Conservation (phyloP, 192 early-diverging fungal genomes). For the Linderina pennispora region DNA sequence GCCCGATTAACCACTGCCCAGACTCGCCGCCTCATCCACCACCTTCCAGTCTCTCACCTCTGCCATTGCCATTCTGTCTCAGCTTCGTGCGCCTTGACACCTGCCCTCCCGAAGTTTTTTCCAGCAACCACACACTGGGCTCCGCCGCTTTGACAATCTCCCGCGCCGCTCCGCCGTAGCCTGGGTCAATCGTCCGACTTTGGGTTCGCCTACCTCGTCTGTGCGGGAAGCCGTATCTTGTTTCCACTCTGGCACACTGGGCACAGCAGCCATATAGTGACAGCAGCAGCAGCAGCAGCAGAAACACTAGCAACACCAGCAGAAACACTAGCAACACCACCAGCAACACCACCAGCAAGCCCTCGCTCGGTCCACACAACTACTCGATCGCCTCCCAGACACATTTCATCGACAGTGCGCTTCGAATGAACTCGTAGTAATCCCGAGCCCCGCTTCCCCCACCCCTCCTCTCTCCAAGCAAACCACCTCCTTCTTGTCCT, state of each 20-base stretch:
- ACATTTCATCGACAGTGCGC: too few species aligned
- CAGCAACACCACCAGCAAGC: too few species aligned
- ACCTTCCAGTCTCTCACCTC: not conserved
- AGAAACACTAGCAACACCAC: not conserved
- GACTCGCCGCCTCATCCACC: not conserved
- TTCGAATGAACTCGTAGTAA: conserved; percentile 14
- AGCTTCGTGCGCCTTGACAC: conserved; percentile 1
- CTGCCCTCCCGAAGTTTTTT: not conserved
- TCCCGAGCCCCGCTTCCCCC: conserved; percentile 1
- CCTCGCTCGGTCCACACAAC: too few species aligned
- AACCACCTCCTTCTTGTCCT: not conserved
- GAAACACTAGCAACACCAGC: not conserved
- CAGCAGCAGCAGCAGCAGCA: too few species aligned
- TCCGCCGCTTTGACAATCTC: not conserved
- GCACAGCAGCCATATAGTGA: not conserved
- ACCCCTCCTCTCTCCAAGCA: too few species aligned
- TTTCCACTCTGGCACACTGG: too few species aligned
- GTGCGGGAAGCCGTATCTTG: too few species aligned
- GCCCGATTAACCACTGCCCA: not conserved
- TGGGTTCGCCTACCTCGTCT: too few species aligned
- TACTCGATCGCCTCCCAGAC: too few species aligned
- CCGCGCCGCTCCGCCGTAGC: not conserved
- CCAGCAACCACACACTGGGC: not conserved
- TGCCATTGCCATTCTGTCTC: not conserved
- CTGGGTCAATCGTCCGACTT: not conserved